Conservation (phyloP, 1,284 basidiomycete species). For the Cutaneotrichosporon mucoides region DNA sequence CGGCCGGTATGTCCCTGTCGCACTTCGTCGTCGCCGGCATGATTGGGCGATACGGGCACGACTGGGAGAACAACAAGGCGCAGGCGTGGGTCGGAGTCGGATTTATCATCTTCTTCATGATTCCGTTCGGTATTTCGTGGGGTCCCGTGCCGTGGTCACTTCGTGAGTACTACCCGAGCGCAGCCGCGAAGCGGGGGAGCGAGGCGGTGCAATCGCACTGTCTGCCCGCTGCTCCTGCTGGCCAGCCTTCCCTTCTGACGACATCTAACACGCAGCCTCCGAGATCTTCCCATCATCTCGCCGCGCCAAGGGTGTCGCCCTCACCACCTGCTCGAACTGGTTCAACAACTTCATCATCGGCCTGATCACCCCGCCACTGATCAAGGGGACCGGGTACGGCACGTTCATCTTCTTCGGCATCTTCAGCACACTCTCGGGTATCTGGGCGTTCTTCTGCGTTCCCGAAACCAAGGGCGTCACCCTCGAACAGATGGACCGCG, state of each 20-base stretch:
- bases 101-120: conserved; percentile 27
- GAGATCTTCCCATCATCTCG: conserved; percentile 10
- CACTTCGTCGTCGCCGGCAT: conserved; percentile 31
- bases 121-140: conserved; percentile 18
- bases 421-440: conserved; percentile 17
- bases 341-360: conserved; percentile 80
- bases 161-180: conserved; percentile 25
- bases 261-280: not conserved
- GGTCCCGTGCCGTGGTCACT: conserved; percentile 33
- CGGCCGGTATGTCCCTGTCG: conserved; percentile 13
- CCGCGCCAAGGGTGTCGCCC: conserved; percentile 40
- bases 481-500: conserved; percentile 19
- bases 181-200: no score
- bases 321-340: conserved; percentile 25
- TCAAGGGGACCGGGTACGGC: conserved; percentile 24
- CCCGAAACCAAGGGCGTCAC: conserved; percentile 28
- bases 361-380: conserved; percentile 28
- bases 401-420: conserved; percentile 31
- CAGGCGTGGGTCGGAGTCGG: conserved; percentile 31
- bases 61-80: conserved; percentile 22
- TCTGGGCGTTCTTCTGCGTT: conserved; percentile 24
- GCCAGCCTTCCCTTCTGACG: no score
- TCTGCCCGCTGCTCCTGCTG: no score
- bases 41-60: conserved; percentile 11
- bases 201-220: no score